A percentile compares a stretch with the other conserved stretches of the same genome.
Evolutionary conservation across 169 alveolate species (phyloP).

Genomic region (Cryptosporidium felis): DNA sequence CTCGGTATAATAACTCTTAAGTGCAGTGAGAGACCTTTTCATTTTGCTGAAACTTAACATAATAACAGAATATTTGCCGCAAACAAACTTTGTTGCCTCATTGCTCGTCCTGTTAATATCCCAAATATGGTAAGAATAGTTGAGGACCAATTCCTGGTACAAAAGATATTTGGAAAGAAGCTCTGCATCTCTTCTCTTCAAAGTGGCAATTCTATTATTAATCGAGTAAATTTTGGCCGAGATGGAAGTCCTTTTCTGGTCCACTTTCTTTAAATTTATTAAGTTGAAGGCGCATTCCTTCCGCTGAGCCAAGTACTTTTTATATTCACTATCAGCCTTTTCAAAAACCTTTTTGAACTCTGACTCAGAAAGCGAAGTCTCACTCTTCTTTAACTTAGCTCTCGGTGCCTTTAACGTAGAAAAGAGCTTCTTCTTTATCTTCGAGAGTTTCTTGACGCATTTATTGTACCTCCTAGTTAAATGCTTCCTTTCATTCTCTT

Average conservation of each 20-base stretch:
- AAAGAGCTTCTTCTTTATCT: neutral
- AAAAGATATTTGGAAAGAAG: neutral
- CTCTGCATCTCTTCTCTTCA: neutral
- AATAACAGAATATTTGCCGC: too few relatives aligned
- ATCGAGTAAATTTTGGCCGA: neutral
- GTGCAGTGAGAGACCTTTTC: too few relatives aligned
- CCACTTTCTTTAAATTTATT: neutral
- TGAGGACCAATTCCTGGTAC: neutral
- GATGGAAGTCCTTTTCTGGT: neutral
- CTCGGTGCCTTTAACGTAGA: neutral
- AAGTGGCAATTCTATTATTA: neutral
- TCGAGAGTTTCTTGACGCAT: neutral
- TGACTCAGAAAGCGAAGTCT: neutral
- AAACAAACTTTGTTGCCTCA: too few relatives aligned
- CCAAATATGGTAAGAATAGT: too few relatives aligned
- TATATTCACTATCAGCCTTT: neutral
- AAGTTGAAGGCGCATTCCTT: neutral
- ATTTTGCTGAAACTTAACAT: too few relatives aligned
- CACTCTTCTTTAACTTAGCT: neutral
- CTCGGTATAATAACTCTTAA: too few relatives aligned
- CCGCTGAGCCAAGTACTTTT: neutral
- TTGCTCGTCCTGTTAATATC: too few relatives aligned
- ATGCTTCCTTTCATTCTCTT: neutral
- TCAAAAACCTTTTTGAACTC: neutral
- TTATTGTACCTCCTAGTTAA: neutral